Conservation (phyloP, 306 rosid species). For the Trifolium dubium region DNA sequence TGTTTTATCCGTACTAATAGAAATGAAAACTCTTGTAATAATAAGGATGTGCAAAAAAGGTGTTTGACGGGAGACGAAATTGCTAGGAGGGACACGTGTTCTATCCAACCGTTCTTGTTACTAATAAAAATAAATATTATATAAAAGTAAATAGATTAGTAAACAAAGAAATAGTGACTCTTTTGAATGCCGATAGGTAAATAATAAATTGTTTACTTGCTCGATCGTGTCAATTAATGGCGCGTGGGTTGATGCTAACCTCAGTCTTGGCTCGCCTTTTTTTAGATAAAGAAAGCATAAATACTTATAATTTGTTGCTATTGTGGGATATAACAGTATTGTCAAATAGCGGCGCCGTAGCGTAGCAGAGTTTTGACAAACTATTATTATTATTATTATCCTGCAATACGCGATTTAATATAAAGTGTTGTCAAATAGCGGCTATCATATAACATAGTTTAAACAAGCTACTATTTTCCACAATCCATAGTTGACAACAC, state of each 20-base stretch:
- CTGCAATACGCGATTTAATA: background rate
- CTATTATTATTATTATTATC: background rate
- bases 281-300: background rate
- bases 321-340: conserved; percentile 12
- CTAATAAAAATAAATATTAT: background rate
- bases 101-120: background rate
- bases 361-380: background rate
- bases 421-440: background rate
- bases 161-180: conserved; percentile 8
- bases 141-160: background rate
- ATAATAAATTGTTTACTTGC: background rate
- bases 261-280: conserved; percentile 10
- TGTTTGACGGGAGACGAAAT: background rate
- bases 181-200: conserved; percentile 14
- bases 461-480: background rate
- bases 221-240: conserved; percentile 1
- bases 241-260: conserved; percentile 18
- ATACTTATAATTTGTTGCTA: conserved; percentile 5
- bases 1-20: conserved; percentile 20
- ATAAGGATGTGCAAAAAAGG: background rate
- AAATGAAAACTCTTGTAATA: background rate
- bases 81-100: background rate
- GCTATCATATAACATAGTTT: background rate
- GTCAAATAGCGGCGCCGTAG: background rate
- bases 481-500: background rate